phyloP scores from a whole-genome alignment of 73 alveolate species.

The Paramecium pentaurelia region DNA sequence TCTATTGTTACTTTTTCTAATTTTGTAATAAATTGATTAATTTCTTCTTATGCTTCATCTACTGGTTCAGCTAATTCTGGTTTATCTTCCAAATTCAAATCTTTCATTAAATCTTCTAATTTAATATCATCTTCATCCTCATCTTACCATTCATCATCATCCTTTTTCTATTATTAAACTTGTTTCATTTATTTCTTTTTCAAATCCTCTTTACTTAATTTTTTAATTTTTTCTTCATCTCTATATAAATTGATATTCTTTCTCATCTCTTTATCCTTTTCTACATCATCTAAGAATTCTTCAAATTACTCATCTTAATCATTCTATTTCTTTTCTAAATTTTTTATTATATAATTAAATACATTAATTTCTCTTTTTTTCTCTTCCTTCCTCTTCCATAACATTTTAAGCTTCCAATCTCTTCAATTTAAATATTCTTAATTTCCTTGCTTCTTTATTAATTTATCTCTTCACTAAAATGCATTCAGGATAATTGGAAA shows the following conservation, averaged over 20 bases:
- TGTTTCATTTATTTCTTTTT: slow-evolving; percentile 37
- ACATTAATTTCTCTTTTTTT: slow-evolving; percentile 25
- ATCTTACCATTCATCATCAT: slow-evolving; percentile 43
- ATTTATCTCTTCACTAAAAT: slow-evolving; percentile 37
- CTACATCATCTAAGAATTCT: slow-evolving; percentile 62
- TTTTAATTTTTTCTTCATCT: slow-evolving; percentile 49
- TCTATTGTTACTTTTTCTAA: slow-evolving; percentile 53
- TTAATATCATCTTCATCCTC: slow-evolving; percentile 49
- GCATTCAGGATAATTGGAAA: slow-evolving; percentile 44
- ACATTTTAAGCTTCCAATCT: slow-evolving; percentile 43
- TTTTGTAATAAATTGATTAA: slow-evolving; percentile 41
- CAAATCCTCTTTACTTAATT: not conserved
- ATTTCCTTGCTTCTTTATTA: slow-evolving; percentile 35
- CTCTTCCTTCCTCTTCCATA: slow-evolving; percentile 56
- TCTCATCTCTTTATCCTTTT: slow-evolving; percentile 50
- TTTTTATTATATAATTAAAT: not conserved
- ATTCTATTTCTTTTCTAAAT: slow-evolving; percentile 56
- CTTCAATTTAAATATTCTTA: slow-evolving; percentile 54
- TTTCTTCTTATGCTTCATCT: slow-evolving; percentile 46
- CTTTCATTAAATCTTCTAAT: slow-evolving; percentile 55
- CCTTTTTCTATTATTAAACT: slow-evolving; percentile 5
- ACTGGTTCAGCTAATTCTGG: slow-evolving; percentile 18
- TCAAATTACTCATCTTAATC: slow-evolving; percentile 51
- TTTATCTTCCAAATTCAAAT: slow-evolving; percentile 50
- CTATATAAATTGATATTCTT: slow-evolving; percentile 55